Evolutionary conservation across 1,284 basidiomycete species (phyloP).

Genomic region (Tausonia pullulans): DNA sequence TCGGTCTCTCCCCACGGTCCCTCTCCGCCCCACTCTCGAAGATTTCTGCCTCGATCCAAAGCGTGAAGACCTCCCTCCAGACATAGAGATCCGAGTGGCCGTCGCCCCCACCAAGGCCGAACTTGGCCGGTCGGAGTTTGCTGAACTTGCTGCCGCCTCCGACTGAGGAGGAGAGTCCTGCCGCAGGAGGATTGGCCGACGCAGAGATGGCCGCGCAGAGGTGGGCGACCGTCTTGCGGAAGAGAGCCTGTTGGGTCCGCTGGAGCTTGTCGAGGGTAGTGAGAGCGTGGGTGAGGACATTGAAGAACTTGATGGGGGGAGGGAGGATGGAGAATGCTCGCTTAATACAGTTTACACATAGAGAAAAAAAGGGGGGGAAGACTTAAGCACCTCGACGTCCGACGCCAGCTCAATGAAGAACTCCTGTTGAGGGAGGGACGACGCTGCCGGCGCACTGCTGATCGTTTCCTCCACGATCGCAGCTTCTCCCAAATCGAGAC

Average conservation of each 20-base stretch:
- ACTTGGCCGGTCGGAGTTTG: not conserved
- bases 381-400: constrained; percentile 9
- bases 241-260: constrained; percentile 48
- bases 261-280: constrained; percentile 58
- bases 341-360: not conserved
- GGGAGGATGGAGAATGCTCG: not conserved
- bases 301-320: constrained; percentile 51
- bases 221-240: constrained; percentile 48
- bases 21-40: constrained; percentile 71
- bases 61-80: constrained; percentile 81
- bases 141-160: constrained; percentile 13
- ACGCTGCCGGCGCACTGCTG: not conserved
- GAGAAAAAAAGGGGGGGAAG: not conserved
- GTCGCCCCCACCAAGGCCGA: constrained; percentile 9
- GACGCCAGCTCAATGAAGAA: constrained; percentile 17
- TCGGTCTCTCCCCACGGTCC: constrained; percentile 57
- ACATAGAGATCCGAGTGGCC: constrained; percentile 65
- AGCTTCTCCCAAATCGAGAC: constrained; percentile 25
- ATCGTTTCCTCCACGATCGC: constrained; percentile 13
- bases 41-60: constrained; percentile 78
- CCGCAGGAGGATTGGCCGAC: constrained; percentile 37
- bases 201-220: constrained; percentile 53
- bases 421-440: constrained; percentile 5
- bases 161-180: not conserved
- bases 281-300: constrained; percentile 60